These are phyloP conservation scores for Aurifilum marmelostoma DNA, from an alignment of 2,329 filamentous ascomycete genomes.

Conservation along the genomic window DNA sequence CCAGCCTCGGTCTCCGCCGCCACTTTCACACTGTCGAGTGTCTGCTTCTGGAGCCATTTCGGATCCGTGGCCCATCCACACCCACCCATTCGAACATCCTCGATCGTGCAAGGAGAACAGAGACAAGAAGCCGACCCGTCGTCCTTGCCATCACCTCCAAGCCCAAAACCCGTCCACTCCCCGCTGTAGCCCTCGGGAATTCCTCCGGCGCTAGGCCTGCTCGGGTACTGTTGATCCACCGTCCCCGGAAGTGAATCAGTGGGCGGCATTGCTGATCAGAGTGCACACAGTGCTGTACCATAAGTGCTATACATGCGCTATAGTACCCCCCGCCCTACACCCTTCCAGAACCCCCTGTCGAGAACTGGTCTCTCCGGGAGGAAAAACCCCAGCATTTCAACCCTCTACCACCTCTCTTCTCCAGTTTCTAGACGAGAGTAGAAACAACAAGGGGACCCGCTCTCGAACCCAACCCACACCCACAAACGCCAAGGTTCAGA, in stretches of 20 bases:
- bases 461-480: conserved; percentile 2
- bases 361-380: conserved; percentile 16
- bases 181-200: conserved; percentile 3
- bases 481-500: conserved; percentile 9
- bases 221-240: not conserved
- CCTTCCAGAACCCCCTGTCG: conserved; percentile 2
- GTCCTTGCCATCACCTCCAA: not conserved
- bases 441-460: conserved; percentile 5
- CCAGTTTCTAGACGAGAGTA: conserved; percentile 19
- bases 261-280: not conserved
- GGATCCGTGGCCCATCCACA: not conserved
- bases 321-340: conserved; percentile 6
- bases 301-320: not conserved
- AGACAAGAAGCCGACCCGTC: not conserved
- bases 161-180: not conserved
- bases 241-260: conserved; percentile 7
- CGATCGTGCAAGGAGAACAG: not conserved
- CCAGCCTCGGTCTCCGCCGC: not conserved
- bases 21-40: not conserved
- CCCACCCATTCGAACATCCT: not conserved
- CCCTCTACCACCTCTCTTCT: conserved; percentile 24
- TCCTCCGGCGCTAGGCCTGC: conserved; percentile 6
- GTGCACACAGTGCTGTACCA: not conserved
- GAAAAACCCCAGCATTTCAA: conserved; percentile 29
- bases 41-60: not conserved